Evolutionary conservation across 306 rosid species (phyloP), one percentile per base, ranked within the genome.

Genomic region (Adenanthera pavonina): DNA sequence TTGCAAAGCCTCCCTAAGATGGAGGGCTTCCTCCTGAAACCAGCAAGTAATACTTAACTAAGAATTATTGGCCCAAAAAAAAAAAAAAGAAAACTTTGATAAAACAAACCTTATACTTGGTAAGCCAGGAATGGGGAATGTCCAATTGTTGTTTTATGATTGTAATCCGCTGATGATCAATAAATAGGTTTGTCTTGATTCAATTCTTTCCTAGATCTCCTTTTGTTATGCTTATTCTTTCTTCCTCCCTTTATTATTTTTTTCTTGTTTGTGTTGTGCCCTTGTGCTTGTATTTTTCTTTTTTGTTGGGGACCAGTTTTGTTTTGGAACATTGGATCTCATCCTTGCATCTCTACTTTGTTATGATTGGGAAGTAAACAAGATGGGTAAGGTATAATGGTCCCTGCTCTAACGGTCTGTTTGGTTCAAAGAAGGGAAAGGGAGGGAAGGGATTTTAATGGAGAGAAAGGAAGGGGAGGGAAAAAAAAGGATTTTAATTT

Each of bases 81-180:
- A 38, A 38, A 20, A 34, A 9, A 25, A 20, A 8, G 2, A 56
- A 8, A 12, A 48, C n/a, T n/a, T n/a, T n/a, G 4, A 49, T 38
- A 2, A 33, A 62, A 15, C 6, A 62, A 62, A 5, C 6, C 2
- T 56, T 10, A 25, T 59, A 7, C 33, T 40, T 67, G 49, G 34
- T 67, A 10, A 67, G 51, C 49, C 33, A 41, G 35, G 35, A 40
- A 41, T 4, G 73, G 73, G 73, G 73, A 67, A 43, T 41, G 52
- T n/a, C 34, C 34, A 68, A 41, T 67, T 68, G 73, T 68, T 41
- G 73, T 68, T 46, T 61, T 41, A 8, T 68, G 51, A 43, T 67
- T 9, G 52, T 43, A 43, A 40, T 68, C 35, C 16, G n/a, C 3
- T 41, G 16, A n/a, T 68, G 35, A 68, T 68, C 7, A 43, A 68